Conservation (phyloP, 2,329 filamentous ascomycete genomes). For the Myotisia sp. region DNA sequence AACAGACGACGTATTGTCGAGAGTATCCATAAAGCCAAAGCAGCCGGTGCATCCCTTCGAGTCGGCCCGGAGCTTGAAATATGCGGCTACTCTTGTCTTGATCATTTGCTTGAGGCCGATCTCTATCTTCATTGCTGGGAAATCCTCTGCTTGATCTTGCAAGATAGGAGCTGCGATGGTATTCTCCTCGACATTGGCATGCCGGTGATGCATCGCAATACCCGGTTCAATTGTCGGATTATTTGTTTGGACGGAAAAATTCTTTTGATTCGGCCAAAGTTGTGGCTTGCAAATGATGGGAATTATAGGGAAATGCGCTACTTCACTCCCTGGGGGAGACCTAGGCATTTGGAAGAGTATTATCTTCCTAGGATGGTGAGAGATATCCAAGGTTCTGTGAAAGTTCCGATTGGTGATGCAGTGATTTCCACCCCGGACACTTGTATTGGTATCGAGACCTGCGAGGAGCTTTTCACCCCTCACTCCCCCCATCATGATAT, state of each 20-base stretch:
- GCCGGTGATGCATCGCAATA: conserved; percentile 43
- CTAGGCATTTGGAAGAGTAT: conserved; percentile 41
- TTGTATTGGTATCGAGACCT: conserved; percentile 31
- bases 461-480: conserved; percentile 49
- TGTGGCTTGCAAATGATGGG: conserved; percentile 54
- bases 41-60: conserved; percentile 43
- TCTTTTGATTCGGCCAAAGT: conserved; percentile 51
- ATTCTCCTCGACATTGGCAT: conserved; percentile 38
- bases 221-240: conserved; percentile 50
- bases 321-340: conserved; percentile 48
- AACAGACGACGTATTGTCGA: conserved; percentile 50
- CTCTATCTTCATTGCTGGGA: conserved; percentile 46
- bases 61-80: conserved; percentile 35
- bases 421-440: conserved; percentile 47
- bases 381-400: conserved; percentile 38
- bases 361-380: conserved; percentile 46
- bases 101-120: conserved; percentile 24
- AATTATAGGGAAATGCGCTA: conserved; percentile 37
- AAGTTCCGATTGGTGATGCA: conserved; percentile 52
- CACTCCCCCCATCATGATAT: conserved; percentile 40
- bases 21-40: conserved; percentile 45
- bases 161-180: conserved; percentile 43
- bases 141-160: conserved; percentile 44
- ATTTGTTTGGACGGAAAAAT: conserved; percentile 51
- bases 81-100: conserved; percentile 11